Evolutionary conservation across 805 yeast species (phyloP).

Genomic region (Cyberlindnera xishuangbannaensis): DNA sequence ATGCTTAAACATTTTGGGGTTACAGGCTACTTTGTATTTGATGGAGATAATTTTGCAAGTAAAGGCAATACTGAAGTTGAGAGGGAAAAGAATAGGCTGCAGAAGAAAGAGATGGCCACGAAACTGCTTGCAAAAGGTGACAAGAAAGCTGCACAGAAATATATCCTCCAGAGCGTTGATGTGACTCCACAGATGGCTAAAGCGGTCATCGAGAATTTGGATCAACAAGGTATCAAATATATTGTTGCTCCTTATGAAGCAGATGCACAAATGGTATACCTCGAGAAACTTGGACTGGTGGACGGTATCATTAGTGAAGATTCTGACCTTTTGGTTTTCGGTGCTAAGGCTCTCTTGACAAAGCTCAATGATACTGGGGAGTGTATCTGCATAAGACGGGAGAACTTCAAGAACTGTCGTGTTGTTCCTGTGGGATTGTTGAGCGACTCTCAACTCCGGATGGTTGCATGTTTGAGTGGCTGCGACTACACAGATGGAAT

Average conservation of each 20-base stretch:
- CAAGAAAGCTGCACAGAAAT: conserved; percentile 54
- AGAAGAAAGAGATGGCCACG: conserved; percentile 53
- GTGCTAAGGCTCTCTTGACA: conserved; percentile 70
- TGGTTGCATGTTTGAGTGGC: conserved; percentile 86
- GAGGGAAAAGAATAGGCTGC: conserved; percentile 50
- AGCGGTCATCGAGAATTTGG: conserved; percentile 68
- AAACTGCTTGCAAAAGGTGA: conserved; percentile 48
- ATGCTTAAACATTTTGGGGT: conserved; percentile 64
- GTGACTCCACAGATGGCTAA: conserved; percentile 91
- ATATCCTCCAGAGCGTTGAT: conserved; percentile 73
- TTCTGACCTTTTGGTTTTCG: conserved; percentile 87
- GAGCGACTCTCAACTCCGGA: conserved; percentile 53
- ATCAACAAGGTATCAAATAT: conserved; percentile 49
- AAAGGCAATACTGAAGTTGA: conserved; percentile 69
- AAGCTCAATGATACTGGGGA: conserved; percentile 68
- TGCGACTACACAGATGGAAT: conserved; percentile 94
- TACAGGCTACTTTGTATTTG: conserved; percentile 85
- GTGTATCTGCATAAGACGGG: conserved; percentile 63
- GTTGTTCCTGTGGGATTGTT: conserved; percentile 46
- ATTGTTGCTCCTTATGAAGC: conserved; percentile 98
- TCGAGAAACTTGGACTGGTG: conserved; percentile 68
- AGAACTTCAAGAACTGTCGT: conserved; percentile 45
- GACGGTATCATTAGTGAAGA: conserved; percentile 92
- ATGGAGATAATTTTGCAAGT: conserved; percentile 81
- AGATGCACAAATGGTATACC: conserved; percentile 91